Conservation (phyloP, 768 basidiomycete genomes). For the Lactarius tabidus region DNA sequence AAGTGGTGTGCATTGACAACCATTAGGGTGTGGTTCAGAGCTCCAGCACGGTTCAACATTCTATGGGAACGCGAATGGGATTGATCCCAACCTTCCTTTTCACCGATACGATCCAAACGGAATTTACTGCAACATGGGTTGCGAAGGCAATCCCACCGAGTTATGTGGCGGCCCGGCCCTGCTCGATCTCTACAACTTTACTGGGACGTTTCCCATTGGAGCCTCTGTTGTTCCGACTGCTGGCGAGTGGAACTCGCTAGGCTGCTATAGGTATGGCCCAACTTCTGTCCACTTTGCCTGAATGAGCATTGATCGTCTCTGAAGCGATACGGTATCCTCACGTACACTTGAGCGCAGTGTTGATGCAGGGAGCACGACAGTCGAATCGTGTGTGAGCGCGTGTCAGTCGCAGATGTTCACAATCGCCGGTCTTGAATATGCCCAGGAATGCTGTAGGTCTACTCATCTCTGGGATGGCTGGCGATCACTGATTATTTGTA, state of each 20-base stretch:
- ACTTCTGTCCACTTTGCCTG: background rate
- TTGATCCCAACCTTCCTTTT: too few relatives aligned
- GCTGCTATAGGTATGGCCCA: background rate
- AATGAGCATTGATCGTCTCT: background rate
- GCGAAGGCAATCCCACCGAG: background rate
- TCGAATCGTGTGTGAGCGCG: slow-evolving; percentile 1
- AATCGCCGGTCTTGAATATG: slow-evolving; percentile 9
- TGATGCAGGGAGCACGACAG: background rate
- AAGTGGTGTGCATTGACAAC: background rate
- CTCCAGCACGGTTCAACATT: background rate
- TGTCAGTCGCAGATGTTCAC: background rate
- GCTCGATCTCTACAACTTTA: background rate
- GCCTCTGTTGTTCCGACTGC: background rate
- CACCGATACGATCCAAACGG: background rate
- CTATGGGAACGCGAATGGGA: background rate
- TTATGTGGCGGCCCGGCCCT: background rate
- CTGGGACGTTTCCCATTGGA: background rate
- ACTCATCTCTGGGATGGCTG: background rate
- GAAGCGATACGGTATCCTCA: background rate
- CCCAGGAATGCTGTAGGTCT: slow-evolving; percentile 8
- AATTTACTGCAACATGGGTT: background rate
- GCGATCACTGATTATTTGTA: background rate
- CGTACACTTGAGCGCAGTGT: slow-evolving; percentile 1
- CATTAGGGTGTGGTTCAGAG: background rate
- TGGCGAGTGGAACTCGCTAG: background rate